Conservation (phyloP, 176 grass and related monocot species). For the Aegilops tauschii region DNA sequence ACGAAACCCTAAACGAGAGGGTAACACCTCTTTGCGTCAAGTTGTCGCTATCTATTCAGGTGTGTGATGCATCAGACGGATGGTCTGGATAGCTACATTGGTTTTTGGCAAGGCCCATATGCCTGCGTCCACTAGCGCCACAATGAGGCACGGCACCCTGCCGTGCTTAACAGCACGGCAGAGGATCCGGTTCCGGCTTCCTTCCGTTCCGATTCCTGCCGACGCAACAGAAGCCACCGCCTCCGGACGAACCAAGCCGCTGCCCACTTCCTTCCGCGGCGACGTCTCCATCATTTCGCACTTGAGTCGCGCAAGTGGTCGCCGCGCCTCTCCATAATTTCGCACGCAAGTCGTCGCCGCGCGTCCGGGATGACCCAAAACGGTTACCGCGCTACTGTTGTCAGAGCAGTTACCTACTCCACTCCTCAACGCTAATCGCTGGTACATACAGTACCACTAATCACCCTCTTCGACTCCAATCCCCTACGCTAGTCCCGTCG, state of each 20-base stretch:
- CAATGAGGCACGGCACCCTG: too few species aligned
- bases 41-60: too few species aligned
- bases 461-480: not conserved
- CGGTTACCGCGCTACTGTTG: conserved; percentile 8
- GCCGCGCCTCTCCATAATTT: not conserved
- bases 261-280: not conserved
- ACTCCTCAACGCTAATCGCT: not conserved
- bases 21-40: too few species aligned
- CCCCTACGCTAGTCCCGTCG: not conserved
- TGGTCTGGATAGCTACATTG: too few species aligned
- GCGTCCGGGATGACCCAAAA: conserved; percentile 17
- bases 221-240: not conserved
- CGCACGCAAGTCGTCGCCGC: conserved; percentile 8
- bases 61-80: too few species aligned
- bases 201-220: conserved; percentile 23
- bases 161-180: too few species aligned
- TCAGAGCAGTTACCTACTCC: conserved; percentile 13
- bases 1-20: too few species aligned
- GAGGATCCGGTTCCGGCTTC: not conserved
- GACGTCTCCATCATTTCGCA: conserved; percentile 28
- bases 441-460: not conserved
- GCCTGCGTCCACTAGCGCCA: too few species aligned
- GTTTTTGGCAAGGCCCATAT: too few species aligned
- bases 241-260: not conserved
- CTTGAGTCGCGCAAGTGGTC: too few species aligned